Conservation (phyloP, 2,329 filamentous ascomycete genomes). For the Diaporthe nobilis region DNA sequence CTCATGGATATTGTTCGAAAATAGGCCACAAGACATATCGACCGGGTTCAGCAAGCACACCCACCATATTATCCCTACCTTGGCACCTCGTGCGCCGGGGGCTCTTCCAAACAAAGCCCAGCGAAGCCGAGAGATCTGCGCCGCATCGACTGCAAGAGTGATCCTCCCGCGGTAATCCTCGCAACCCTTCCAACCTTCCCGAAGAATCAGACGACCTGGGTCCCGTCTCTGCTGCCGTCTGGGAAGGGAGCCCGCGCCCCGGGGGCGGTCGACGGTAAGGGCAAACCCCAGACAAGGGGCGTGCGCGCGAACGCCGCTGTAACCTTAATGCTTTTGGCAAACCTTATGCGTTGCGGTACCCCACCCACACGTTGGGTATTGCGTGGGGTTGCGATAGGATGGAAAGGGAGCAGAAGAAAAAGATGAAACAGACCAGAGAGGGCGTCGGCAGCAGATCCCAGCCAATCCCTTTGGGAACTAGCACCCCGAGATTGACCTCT, state of each 20-base stretch:
- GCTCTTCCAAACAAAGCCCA: conserved; percentile 24
- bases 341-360: conserved; percentile 15
- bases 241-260: conserved; percentile 23
- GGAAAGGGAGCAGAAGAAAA: conserved; percentile 32
- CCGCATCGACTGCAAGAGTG: conserved; percentile 26
- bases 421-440: conserved; percentile 28
- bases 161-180: conserved; percentile 23
- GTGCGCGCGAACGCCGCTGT: conserved; percentile 26
- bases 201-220: conserved; percentile 28
- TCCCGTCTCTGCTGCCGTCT: conserved; percentile 6
- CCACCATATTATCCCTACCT: background rate
- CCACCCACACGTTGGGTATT: conserved; percentile 12
- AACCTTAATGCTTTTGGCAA: conserved; percentile 27
- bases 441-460: conserved; percentile 15
- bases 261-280: conserved; percentile 11
- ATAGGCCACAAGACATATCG: conserved; percentile 19
- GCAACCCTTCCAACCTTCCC: conserved; percentile 29
- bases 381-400: conserved; percentile 31
- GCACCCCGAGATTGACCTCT: conserved; percentile 21
- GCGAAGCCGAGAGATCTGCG: conserved; percentile 4
- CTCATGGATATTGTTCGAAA: conserved; percentile 29
- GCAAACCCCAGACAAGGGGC: conserved; percentile 14
- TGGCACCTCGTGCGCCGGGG: conserved; percentile 18
- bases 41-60: conserved; percentile 18
- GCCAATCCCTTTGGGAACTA: conserved; percentile 24